A percentile compares a stretch with the other conserved stretches of the same genome.
Evolutionary conservation across 257 asterid genomes (phyloP).

Genomic region (Forsythia viridissima): DNA sequence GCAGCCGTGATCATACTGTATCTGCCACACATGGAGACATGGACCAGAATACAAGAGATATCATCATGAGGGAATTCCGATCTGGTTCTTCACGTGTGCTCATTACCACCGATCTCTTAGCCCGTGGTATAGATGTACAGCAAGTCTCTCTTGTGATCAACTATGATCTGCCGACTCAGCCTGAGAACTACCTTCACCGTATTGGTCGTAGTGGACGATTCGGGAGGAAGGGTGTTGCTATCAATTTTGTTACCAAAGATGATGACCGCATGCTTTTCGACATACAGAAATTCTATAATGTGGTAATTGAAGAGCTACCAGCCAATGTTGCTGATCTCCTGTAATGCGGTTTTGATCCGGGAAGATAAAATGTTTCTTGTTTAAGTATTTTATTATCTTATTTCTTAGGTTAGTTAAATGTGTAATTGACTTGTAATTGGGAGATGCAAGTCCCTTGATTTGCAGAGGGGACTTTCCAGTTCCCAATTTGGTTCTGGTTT

Average conservation of each 20-base stretch:
- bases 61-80: constrained; percentile 53
- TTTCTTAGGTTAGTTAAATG: constrained; percentile 31
- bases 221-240: constrained; percentile 59
- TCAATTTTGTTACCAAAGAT: constrained; percentile 49
- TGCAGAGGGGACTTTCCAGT: constrained; percentile 15
- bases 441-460: constrained; percentile 17
- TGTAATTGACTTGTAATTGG: constrained; percentile 29
- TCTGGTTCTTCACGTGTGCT: constrained; percentile 55
- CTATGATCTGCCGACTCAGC: constrained; percentile 55
- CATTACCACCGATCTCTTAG: constrained; percentile 51
- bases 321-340: constrained; percentile 59
- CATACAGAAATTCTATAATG: constrained; percentile 51
- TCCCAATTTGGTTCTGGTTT: constrained; percentile 22
- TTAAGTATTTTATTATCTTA: constrained; percentile 21
- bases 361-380: constrained; percentile 21
- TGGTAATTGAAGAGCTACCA: constrained; percentile 52
- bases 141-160: constrained; percentile 53
- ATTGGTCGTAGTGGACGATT: constrained; percentile 59
- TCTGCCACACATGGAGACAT: constrained; percentile 56
- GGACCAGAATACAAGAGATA: constrained; percentile 56
- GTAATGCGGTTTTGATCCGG: constrained; percentile 27
- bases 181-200: constrained; percentile 55
- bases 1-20: constrained; percentile 47
- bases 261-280: constrained; percentile 51
- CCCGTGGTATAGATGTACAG: constrained; percentile 57